These are phyloP conservation scores for Raffaelea arxii DNA, from an alignment of 2,329 filamentous ascomycete species.

Conservation along the genomic window DNA sequence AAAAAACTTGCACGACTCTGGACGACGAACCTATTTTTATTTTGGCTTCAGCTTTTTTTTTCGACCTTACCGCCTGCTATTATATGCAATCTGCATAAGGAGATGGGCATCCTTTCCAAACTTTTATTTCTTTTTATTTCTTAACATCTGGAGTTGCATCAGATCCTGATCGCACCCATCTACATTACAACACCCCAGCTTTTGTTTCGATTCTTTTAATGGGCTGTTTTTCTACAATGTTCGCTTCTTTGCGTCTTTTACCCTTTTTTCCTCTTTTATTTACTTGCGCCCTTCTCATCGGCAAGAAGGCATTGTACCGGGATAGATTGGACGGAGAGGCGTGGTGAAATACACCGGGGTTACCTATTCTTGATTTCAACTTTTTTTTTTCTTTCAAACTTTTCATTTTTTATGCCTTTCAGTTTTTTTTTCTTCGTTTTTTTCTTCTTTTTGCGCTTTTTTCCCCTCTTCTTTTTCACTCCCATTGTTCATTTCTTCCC, in stretches of 20 bases:
- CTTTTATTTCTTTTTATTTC: too few species aligned
- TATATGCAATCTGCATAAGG: too few species aligned
- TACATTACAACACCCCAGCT: neutral
- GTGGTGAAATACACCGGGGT: neutral
- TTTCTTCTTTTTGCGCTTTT: neutral
- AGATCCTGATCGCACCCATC: too few species aligned
- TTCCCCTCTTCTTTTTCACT: neutral
- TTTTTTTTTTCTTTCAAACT: neutral
- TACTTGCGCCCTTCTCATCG: neutral
- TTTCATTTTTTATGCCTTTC: neutral
- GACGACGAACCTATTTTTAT: too few species aligned
- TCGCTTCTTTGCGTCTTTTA: neutral
- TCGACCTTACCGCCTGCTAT: too few species aligned
- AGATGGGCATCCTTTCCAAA: too few species aligned
- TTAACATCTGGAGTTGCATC: too few species aligned
- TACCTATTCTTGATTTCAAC: conserved; percentile 1
- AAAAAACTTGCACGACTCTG: too few species aligned
- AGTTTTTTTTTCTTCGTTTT: neutral
- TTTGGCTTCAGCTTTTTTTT: too few species aligned
- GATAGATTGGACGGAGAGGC: neutral
- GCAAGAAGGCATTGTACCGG: neutral
- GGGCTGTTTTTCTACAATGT: neutral
- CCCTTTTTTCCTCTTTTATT: neutral
- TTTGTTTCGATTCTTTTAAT: neutral
- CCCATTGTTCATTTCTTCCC: neutral